Percentiles rank a stretch among this genome's conserved stretches.
Conservation (phyloP, 1,284 basidiomycete species). For the Xanthoconium separans region DNA sequence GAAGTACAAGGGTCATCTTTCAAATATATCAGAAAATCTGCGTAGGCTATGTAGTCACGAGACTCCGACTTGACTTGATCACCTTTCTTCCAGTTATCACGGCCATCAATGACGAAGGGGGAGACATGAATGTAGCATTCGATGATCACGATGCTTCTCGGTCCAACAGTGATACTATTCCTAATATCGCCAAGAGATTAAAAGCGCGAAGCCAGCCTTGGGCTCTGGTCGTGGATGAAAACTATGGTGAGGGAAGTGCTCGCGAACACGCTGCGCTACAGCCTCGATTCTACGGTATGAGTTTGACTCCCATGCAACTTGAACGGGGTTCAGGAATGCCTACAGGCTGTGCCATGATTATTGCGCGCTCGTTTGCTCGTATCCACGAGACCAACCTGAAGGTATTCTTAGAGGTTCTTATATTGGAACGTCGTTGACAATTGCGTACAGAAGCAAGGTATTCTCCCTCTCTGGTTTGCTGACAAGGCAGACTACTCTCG, state of each 20-base stretch:
- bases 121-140: conserved; percentile 86
- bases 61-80: conserved; percentile 37
- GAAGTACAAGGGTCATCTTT: conserved; percentile 96
- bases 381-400: conserved; percentile 99
- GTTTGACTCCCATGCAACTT: background rate
- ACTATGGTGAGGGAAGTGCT: conserved; percentile 98
- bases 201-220: conserved; percentile 83
- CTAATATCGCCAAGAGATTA: conserved; percentile 84
- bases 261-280: conserved; percentile 97
- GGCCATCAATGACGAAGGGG: conserved; percentile 92
- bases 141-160: conserved; percentile 56
- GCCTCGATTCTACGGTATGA: conserved; percentile 88
- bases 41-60: conserved; percentile 47
- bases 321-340: background rate
- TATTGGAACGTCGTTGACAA: conserved; percentile 1
- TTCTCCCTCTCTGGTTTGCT: conserved; percentile 90
- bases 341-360: conserved; percentile 76
- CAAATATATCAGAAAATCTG: conserved; percentile 96
- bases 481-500: conserved; percentile 82
- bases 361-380: conserved; percentile 93
- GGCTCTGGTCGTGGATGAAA: conserved; percentile 94
- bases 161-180: conserved; percentile 77
- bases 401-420: conserved; percentile 38
- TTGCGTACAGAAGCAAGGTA: conserved; percentile 81
- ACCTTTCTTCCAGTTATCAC: conserved; percentile 53